Conservation (phyloP, 495 filamentous ascomycete species). For the Annulohypoxylon moriforme region DNA sequence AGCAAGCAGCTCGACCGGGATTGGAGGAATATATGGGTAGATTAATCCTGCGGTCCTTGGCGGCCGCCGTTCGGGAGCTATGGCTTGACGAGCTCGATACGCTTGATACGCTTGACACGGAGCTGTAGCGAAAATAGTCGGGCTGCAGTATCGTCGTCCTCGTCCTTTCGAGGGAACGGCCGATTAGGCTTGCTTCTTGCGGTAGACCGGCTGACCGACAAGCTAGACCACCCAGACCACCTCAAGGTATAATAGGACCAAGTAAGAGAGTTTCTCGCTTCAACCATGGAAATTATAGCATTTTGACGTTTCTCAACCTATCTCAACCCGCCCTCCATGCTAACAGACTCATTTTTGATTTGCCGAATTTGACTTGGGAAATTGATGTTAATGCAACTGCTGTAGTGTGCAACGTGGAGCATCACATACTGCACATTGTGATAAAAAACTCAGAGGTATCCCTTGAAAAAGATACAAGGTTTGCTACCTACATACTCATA, state of each 20-base stretch:
- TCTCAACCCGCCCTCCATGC: background rate
- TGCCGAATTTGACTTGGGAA: background rate
- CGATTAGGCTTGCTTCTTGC: constrained; percentile 19
- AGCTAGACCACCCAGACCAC: background rate
- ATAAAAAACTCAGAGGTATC: constrained; percentile 17
- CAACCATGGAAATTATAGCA: constrained; percentile 2
- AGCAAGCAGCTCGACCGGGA: constrained; percentile 24
- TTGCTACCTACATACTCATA: background rate
- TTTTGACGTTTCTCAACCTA: constrained; percentile 8
- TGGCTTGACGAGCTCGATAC: background rate
- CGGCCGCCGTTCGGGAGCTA: constrained; percentile 24
- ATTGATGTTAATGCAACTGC: constrained; percentile 31
- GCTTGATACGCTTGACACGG: constrained; percentile 12
- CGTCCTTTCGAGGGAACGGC: constrained; percentile 1
- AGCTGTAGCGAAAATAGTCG: constrained; percentile 24
- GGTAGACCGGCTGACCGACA: constrained; percentile 17
- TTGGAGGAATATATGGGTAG: constrained; percentile 30
- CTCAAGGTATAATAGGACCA: constrained; percentile 3
- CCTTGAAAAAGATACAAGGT: constrained; percentile 32
- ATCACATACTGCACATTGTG: constrained; percentile 1
- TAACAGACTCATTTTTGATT: constrained; percentile 8
- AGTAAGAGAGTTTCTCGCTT: background rate
- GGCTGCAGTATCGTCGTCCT: constrained; percentile 5
- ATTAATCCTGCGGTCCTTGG: constrained; percentile 38
- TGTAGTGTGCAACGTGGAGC: constrained; percentile 26